A percentile compares a stretch with the other conserved stretches of the same genome.
Conservation (phyloP, 768 basidiomycete species). For the Tephrocybe rancida region DNA sequence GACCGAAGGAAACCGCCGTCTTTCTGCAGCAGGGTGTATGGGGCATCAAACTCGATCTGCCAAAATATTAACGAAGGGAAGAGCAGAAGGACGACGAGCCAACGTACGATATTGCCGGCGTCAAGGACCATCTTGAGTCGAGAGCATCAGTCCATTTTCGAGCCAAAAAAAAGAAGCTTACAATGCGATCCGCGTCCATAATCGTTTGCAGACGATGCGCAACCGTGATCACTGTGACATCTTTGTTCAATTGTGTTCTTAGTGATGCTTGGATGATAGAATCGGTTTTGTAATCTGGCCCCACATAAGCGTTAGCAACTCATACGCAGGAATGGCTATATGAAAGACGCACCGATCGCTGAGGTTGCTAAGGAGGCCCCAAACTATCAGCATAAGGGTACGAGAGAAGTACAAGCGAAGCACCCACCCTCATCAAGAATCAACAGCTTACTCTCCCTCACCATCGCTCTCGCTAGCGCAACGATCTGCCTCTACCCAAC, state of each 20-base stretch:
- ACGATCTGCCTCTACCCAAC: slow-evolving; percentile 78
- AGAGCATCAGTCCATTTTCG: too few relatives aligned
- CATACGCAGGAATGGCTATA: neutral
- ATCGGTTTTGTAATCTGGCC: slow-evolving; percentile 65
- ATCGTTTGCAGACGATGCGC: slow-evolving; percentile 73
- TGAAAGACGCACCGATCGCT: slow-evolving; percentile 40
- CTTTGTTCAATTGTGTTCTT: slow-evolving; percentile 58
- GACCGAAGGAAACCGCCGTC: slow-evolving; percentile 52
- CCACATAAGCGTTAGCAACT: neutral
- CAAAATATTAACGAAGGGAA: neutral
- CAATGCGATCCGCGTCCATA: slow-evolving; percentile 62
- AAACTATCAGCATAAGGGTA: slow-evolving; percentile 33
- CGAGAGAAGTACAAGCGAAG: slow-evolving; percentile 25
- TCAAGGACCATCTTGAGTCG: slow-evolving; percentile 48
- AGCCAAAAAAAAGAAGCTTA: too few relatives aligned
- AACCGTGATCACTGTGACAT: slow-evolving; percentile 64
- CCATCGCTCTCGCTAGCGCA: slow-evolving; percentile 63
- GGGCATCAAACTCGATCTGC: slow-evolving; percentile 60
- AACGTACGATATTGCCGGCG: slow-evolving; percentile 48
- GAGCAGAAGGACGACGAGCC: neutral
- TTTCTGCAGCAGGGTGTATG: slow-evolving; percentile 50
- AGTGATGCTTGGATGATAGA: slow-evolving; percentile 69
- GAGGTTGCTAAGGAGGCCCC: slow-evolving; percentile 45
- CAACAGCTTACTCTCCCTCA: slow-evolving; percentile 57
- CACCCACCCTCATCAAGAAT: slow-evolving; percentile 63